Conservation (phyloP, 306 rosid species). For the Parietaria judaica region DNA sequence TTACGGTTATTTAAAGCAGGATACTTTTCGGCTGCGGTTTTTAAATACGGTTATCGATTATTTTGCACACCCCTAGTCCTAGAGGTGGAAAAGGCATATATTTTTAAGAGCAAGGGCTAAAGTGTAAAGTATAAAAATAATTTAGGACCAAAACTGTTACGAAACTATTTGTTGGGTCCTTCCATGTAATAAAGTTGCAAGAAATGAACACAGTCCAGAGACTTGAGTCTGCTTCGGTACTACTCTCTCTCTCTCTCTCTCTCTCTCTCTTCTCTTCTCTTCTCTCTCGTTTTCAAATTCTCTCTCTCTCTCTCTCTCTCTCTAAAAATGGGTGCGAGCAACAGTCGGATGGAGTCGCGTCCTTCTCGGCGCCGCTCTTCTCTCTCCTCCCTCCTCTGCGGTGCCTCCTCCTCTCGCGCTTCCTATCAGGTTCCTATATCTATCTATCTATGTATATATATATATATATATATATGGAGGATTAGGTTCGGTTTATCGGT, state of each 20-base stretch:
- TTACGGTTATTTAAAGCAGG: too few species aligned
- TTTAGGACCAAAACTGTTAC: not conserved
- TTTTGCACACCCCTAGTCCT: too few species aligned
- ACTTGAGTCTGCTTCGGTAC: slow-evolving; percentile 1
- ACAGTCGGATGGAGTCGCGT: slow-evolving; percentile 57
- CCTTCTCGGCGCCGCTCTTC: slow-evolving; percentile 51
- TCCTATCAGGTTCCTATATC: slow-evolving; percentile 38
- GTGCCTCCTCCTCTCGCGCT: slow-evolving; percentile 64
- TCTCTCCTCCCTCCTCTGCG: slow-evolving; percentile 60
- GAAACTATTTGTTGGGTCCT: not conserved
- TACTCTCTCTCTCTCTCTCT: not conserved
- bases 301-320: slow-evolving; percentile 15
- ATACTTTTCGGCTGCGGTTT: too few species aligned
- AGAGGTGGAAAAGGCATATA: too few species aligned
- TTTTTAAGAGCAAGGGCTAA: too few species aligned
- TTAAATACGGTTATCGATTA: too few species aligned
- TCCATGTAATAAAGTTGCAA: slow-evolving; percentile 16
- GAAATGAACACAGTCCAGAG: not conserved
- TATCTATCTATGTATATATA: not conserved
- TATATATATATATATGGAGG: too few species aligned
- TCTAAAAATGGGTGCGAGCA: slow-evolving; percentile 57
- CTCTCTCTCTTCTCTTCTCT: slow-evolving; percentile 1
- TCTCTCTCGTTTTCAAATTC: not conserved
- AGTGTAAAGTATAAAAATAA: too few species aligned
- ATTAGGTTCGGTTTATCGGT: not conserved